These are phyloP conservation scores for Trifolium subterraneum DNA, from an alignment of 306 rosid species.

Conservation along the genomic window DNA sequence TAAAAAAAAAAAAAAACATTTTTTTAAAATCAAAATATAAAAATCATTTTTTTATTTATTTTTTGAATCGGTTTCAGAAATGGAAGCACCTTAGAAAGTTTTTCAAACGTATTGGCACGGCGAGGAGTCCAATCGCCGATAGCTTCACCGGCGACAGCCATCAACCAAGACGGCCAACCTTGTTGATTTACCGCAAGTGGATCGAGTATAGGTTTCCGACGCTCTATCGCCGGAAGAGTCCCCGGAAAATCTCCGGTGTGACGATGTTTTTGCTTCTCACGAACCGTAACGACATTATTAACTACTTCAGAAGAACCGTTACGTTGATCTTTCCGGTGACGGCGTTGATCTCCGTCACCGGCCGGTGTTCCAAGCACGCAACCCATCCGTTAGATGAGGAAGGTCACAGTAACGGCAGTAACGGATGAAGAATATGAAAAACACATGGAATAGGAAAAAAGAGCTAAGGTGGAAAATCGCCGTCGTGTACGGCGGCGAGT, in stretches of 20 bases:
- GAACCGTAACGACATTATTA: slow-evolving; percentile 44
- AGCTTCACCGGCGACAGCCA: slow-evolving; percentile 91
- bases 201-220: slow-evolving; percentile 60
- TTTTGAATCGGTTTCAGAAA: too few relatives aligned
- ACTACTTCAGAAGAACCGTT: slow-evolving; percentile 32
- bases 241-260: slow-evolving; percentile 58
- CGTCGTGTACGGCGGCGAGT: slow-evolving; percentile 20
- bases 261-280: slow-evolving; percentile 42
- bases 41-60: background rate
- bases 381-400: slow-evolving; percentile 72
- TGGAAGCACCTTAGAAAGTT: slow-evolving; percentile 74
- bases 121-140: slow-evolving; percentile 96
- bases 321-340: slow-evolving; percentile 45
- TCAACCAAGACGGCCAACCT: slow-evolving; percentile 96
- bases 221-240: slow-evolving; percentile 52
- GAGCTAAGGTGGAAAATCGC: background rate
- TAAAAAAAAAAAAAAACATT: too few relatives aligned
- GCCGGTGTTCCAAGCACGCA: slow-evolving; percentile 72
- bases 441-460: slow-evolving; percentile 46
- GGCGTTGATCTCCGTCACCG: slow-evolving; percentile 34
- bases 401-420: slow-evolving; percentile 40
- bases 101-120: slow-evolving; percentile 91
- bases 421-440: too few relatives aligned
- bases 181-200: slow-evolving; percentile 54
- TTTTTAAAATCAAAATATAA: background rate